Evolutionary conservation across 768 basidiomycete species (phyloP).

Genomic region (Boletus huronensis): DNA sequence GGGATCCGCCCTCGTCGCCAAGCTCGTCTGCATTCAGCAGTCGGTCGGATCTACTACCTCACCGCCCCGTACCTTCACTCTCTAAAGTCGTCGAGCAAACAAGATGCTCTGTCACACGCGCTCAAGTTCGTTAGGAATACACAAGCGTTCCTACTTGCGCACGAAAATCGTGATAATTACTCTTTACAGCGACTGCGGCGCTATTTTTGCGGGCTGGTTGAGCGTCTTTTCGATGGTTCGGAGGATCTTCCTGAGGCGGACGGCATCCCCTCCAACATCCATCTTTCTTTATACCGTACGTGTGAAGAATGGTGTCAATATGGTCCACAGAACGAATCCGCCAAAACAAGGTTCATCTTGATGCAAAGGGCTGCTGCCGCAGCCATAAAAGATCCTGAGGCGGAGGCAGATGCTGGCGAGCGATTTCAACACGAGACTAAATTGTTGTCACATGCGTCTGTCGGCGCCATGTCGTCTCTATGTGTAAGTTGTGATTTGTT

Average conservation of each 20-base stretch:
- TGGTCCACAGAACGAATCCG: conserved; percentile 69
- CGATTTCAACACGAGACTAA: conserved; percentile 68
- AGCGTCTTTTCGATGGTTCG: conserved; percentile 78
- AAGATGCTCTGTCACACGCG: conserved; percentile 72
- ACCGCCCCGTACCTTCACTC: conserved; percentile 76
- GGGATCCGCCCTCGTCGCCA: conserved; percentile 64
- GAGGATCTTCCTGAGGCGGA: conserved; percentile 70
- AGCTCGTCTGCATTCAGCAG: conserved; percentile 78
- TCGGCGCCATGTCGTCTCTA: conserved; percentile 84
- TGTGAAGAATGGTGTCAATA: conserved; percentile 95
- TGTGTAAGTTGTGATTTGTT: conserved; percentile 56
- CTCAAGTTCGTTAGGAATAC: conserved; percentile 86
- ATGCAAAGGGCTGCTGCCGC: conserved; percentile 68
- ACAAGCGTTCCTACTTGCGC: conserved; percentile 67
- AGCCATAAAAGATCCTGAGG: conserved; percentile 51
- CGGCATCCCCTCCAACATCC: conserved; percentile 67
- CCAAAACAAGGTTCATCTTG: conserved; percentile 61
- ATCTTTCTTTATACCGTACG: conserved; percentile 75
- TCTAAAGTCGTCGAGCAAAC: conserved; percentile 62
- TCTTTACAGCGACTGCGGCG: conserved; percentile 78
- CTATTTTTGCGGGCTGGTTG: conserved; percentile 88
- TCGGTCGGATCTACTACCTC: conserved; percentile 84
- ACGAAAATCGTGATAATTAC: conserved; percentile 71
- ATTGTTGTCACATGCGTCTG: conserved; percentile 72
- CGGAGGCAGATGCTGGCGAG: conserved; percentile 50